Evolutionary conservation across 192 early-diverging fungal species (phyloP).

Genomic region (Umbelopsis sp.): DNA sequence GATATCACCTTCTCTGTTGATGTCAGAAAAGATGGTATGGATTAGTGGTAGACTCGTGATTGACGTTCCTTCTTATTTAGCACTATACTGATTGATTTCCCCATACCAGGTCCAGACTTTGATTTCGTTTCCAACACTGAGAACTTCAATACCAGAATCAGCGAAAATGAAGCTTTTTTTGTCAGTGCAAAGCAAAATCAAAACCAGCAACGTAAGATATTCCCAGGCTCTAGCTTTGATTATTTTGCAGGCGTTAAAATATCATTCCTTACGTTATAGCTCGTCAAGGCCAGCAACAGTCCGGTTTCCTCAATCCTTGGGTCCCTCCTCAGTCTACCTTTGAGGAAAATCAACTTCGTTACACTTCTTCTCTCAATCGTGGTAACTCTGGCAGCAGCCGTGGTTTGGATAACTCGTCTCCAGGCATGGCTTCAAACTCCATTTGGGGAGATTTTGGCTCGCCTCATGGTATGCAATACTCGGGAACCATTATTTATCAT

Average conservation of each 20-base stretch:
- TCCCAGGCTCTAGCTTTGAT: background rate
- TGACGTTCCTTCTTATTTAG: background rate
- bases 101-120: constrained; percentile 65
- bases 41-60: background rate
- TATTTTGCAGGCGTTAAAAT: background rate
- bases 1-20: constrained; percentile 69
- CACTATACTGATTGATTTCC: background rate
- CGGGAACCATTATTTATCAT: background rate
- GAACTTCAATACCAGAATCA: constrained; percentile 45
- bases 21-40: constrained; percentile 13
- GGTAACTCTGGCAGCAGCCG: background rate
- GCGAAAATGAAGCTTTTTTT: constrained; percentile 54
- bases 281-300: background rate
- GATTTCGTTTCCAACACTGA: constrained; percentile 70
- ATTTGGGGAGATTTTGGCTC: constrained; percentile 35
- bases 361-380: background rate
- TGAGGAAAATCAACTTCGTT: background rate
- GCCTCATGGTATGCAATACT: background rate
- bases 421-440: constrained; percentile 20
- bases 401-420: constrained; percentile 1
- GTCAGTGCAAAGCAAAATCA: constrained; percentile 40
- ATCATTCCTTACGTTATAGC: background rate
- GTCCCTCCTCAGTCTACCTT: background rate
- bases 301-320: background rate
- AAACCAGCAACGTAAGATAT: constrained; percentile 13